Percentiles rank a stretch among this genome's conserved stretches.
Evolutionary conservation across 371 early-diverging fungal species (phyloP).

Genomic region (Haplosporangium sp.): DNA sequence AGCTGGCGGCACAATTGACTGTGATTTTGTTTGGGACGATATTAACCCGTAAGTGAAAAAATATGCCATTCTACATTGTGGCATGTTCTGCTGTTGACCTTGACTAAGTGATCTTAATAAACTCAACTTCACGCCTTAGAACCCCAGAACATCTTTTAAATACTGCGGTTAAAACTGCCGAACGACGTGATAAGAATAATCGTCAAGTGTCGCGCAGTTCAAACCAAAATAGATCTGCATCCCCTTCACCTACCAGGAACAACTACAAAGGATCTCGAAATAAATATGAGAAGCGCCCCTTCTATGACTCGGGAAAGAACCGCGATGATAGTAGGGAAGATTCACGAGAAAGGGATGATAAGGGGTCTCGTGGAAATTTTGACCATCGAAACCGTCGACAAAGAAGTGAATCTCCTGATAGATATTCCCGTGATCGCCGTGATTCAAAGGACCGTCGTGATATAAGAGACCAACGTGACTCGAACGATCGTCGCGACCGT

Average conservation of each 20-base stretch:
- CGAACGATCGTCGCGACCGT: slow-evolving; percentile 9
- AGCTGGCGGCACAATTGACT: slow-evolving; percentile 20
- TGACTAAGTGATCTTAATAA: not conserved
- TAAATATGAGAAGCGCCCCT: not conserved
- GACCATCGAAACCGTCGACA: slow-evolving; percentile 6
- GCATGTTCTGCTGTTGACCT: too few species aligned
- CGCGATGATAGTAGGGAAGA: slow-evolving; percentile 15
- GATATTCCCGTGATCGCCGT: slow-evolving; percentile 9
- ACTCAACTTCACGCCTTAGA: not conserved
- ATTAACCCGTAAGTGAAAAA: slow-evolving; percentile 23
- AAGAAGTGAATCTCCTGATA: slow-evolving; percentile 22
- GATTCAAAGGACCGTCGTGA: not conserved
- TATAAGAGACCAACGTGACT: not conserved
- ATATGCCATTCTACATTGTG: too few species aligned
- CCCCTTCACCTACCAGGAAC: slow-evolving; percentile 13
- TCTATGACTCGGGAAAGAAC: not conserved
- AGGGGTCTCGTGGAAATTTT: not conserved
- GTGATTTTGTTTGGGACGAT: slow-evolving; percentile 38
- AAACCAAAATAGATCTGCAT: slow-evolving; percentile 8
- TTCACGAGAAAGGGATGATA: slow-evolving; percentile 2
- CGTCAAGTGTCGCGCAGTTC: not conserved
- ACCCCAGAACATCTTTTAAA: slow-evolving; percentile 14
- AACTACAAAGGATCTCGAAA: not conserved
- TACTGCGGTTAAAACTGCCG: slow-evolving; percentile 11
- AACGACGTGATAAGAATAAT: slow-evolving; percentile 7